Percentiles rank a stretch among this genome's conserved stretches.
Evolutionary conservation across 2,329 filamentous ascomycete species (phyloP).

Genomic region (Claviceps pusilla): DNA sequence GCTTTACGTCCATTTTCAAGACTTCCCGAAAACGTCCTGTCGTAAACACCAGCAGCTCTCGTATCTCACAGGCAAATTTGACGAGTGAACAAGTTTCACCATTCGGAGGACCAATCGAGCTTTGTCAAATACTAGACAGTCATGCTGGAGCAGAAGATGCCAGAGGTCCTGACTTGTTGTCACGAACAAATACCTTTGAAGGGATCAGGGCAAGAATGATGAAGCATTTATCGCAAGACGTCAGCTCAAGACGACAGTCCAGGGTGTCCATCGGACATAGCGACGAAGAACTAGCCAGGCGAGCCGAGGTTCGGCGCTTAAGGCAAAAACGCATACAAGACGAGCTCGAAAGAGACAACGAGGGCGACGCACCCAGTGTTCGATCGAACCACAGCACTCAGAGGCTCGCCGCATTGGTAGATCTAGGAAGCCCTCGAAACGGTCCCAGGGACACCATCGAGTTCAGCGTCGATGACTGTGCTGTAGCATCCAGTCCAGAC

Average conservation of each 20-base stretch:
- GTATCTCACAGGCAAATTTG: not conserved
- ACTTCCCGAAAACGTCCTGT: constrained; percentile 3
- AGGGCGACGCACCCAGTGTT: constrained; percentile 19
- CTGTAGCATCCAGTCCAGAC: not conserved
- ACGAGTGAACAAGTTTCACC: constrained; percentile 6
- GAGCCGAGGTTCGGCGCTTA: constrained; percentile 40
- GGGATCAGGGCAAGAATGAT: constrained; percentile 30
- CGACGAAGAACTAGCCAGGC: constrained; percentile 37
- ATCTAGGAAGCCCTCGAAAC: constrained; percentile 17
- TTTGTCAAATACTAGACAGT: constrained; percentile 19
- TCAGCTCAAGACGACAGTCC: constrained; percentile 24
- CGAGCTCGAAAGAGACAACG: constrained; percentile 35
- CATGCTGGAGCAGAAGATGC: constrained; percentile 28
- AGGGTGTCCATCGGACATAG: constrained; percentile 29
- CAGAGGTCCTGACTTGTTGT: constrained; percentile 11
- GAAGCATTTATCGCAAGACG: constrained; percentile 31
- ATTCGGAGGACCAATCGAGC: constrained; percentile 12
- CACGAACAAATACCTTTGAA: constrained; percentile 26
- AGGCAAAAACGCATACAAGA: constrained; percentile 43
- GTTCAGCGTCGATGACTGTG: constrained; percentile 18
- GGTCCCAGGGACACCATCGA: constrained; percentile 36
- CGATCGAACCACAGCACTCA: constrained; percentile 13
- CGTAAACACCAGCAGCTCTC: constrained; percentile 2
- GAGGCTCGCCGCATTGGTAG: constrained; percentile 13
- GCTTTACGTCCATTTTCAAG: constrained; percentile 7